Evolutionary conservation across 257 asterid genomes (phyloP).

Genomic region (Nemophila menziesii): DNA sequence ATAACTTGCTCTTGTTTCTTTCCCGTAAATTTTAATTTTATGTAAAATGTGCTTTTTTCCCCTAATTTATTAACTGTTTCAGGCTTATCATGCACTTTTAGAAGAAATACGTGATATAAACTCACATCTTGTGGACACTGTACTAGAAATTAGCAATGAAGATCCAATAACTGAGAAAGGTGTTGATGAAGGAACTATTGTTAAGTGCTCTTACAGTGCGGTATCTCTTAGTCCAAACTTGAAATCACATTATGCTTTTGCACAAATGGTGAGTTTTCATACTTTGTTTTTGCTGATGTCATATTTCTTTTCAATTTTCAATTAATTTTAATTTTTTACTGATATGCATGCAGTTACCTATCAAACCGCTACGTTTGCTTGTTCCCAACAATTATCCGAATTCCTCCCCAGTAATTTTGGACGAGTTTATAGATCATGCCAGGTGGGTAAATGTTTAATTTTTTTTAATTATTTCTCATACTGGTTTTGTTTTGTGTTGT

Average conservation of each 20-base stretch:
- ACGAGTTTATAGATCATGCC: slow-evolving; percentile 64
- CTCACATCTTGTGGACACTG: slow-evolving; percentile 59
- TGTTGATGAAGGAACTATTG: slow-evolving; percentile 54
- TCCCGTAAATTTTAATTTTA: not conserved
- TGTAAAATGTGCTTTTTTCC: not conserved
- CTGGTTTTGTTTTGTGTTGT: not conserved
- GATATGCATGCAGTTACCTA: slow-evolving; percentile 53
- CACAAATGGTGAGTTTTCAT: slow-evolving; percentile 48
- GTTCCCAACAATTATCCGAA: slow-evolving; percentile 56
- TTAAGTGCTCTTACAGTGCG: slow-evolving; percentile 62
- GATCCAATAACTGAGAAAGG: slow-evolving; percentile 47
- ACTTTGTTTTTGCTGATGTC: slow-evolving; percentile 1
- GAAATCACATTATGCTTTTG: slow-evolving; percentile 62
- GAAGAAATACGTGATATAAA: slow-evolving; percentile 65
- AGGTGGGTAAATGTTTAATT: slow-evolving; percentile 28
- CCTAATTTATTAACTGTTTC: slow-evolving; percentile 12
- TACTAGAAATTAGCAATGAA: slow-evolving; percentile 52
- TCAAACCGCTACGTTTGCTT: slow-evolving; percentile 61
- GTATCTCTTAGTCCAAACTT: slow-evolving; percentile 63
- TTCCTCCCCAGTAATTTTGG: slow-evolving; percentile 63
- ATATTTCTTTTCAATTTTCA: slow-evolving; percentile 12
- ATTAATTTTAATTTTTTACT: slow-evolving; percentile 10
- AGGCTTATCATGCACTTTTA: slow-evolving; percentile 67
- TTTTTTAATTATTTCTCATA: no score
- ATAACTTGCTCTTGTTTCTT: slow-evolving; percentile 3